phyloP scores from a whole-genome alignment of 805 yeast species.

The Metschnikowia matae region DNA sequence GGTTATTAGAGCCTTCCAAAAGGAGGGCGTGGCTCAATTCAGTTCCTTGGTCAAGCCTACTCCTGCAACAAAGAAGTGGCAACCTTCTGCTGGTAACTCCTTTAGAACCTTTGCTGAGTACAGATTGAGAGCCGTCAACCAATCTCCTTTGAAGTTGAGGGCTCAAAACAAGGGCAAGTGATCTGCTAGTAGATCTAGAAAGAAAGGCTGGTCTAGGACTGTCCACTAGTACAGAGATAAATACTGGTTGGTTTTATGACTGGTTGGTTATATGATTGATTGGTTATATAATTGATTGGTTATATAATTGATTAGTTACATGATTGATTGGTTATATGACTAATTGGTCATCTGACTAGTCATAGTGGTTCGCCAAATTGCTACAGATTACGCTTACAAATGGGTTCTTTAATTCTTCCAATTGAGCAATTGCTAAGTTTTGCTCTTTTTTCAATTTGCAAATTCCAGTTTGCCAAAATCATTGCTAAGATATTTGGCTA shows the following conservation, averaged over 20 bases:
- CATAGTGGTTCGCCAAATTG: too few relatives aligned
- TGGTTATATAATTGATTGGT: too few relatives aligned
- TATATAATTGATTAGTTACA: too few relatives aligned
- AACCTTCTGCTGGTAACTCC: constrained; percentile 36
- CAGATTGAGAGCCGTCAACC: constrained; percentile 39
- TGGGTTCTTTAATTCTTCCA: constrained; percentile 5
- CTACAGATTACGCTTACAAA: not conserved
- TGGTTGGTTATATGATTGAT: too few relatives aligned
- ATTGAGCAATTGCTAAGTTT: too few relatives aligned
- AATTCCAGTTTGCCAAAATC: too few relatives aligned
- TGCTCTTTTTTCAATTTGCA: too few relatives aligned
- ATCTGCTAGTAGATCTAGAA: not conserved
- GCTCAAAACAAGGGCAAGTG: constrained; percentile 6
- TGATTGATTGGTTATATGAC: too few relatives aligned
- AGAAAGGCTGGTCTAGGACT: too few relatives aligned
- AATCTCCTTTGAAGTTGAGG: constrained; percentile 36
- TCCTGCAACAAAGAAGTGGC: constrained; percentile 29
- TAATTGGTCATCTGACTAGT: too few relatives aligned
- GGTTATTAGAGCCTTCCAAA: constrained; percentile 22
- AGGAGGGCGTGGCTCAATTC: constrained; percentile 26
- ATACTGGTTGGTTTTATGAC: too few relatives aligned
- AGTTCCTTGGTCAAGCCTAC: constrained; percentile 21
- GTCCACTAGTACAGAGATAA: too few relatives aligned
- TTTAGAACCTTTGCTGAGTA: constrained; percentile 43
- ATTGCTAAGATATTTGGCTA: not conserved